Evolutionary conservation across 441 rosid genomes (phyloP), one percentile per base, ranked within the genome.

Genomic region (Macaranga tanarius): DNA sequence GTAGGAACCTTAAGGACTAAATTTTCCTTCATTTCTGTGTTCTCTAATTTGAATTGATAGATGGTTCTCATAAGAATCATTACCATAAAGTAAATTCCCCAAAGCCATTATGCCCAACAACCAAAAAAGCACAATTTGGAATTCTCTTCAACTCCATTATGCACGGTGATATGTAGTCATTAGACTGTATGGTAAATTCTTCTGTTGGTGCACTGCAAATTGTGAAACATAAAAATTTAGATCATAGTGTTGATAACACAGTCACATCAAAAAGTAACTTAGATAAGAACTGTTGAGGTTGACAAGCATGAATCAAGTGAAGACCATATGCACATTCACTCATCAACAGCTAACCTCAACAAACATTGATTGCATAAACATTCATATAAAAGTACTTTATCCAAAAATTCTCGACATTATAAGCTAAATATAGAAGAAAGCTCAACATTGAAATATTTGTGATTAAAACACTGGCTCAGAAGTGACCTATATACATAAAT

Each of bases 11-110:
- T 4, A 34, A 34, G 38, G 38, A 34, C 38, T 34, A 34, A 34
- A 34, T 34, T 34, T 34, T 34, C 38, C 38, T 34, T 34, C 38
- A 34, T 34, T 5, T 34, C 38, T 34, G 38, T 34, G 38, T 34
- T 5, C 38, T 34, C 38, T 34, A 34, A 34, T 34, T 34, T 34
- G 38, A 34, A 34, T 4, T 34, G 38, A 34, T 34, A 34, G 38
- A 34, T 4, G 38, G 7, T 34, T 61, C 57, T 4, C 28, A n/a
- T 56, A 74, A 52, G 67, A 40, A 70, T 61, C 86, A 15, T 89
- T 34, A 95, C 98, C 99, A 93, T 76, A 95, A 12, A 69, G 83
- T 84, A 78, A 95, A 95, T 76, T 93, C 95, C 67, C 92, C 96
- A 69, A 81, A 77, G 78, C 90, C 95, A 77, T 88, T 85, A 76